Conservation (phyloP, 768 basidiomycete species). For the Sarcomyxa edulis region DNA sequence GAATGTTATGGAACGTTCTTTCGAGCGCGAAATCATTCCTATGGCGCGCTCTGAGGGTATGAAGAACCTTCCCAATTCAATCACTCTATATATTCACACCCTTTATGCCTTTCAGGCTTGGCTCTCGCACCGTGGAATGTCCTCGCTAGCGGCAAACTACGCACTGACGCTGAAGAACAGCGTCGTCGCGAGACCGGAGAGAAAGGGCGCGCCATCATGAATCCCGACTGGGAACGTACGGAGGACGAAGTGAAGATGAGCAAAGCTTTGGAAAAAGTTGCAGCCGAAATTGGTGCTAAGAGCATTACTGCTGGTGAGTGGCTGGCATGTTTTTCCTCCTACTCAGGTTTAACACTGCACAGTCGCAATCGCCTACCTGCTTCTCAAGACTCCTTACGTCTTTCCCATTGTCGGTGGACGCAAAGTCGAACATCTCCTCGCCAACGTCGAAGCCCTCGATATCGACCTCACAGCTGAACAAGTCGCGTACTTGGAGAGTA, state of each 20-base stretch:
- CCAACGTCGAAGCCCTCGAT: constrained; percentile 43
- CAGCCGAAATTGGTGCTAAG: constrained; percentile 41
- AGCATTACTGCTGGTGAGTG: constrained; percentile 39
- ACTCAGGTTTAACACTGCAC: too few relatives aligned
- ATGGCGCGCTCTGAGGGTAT: constrained; percentile 37
- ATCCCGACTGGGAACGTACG: constrained; percentile 38
- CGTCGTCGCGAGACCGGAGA: constrained; percentile 24
- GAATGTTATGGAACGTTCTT: constrained; percentile 37
- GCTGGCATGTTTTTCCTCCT: background rate
- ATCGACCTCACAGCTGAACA: constrained; percentile 37
- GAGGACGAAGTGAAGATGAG: constrained; percentile 37
- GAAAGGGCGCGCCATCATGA: constrained; percentile 30
- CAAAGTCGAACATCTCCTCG: constrained; percentile 45
- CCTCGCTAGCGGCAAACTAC: constrained; percentile 38
- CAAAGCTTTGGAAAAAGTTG: constrained; percentile 43
- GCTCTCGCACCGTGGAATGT: constrained; percentile 30
- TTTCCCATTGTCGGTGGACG: constrained; percentile 46
- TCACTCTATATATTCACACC: too few relatives aligned
- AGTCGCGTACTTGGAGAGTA: constrained; percentile 35
- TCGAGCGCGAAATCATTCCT: constrained; percentile 52
- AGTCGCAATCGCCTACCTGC: constrained; percentile 47
- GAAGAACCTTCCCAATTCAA: too few relatives aligned
- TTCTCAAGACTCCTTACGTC: constrained; percentile 48
- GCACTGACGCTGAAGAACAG: constrained; percentile 44
- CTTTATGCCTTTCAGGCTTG: too few relatives aligned